These are phyloP conservation scores for Wickerhamiella sorbophila DNA, from an alignment of 805 yeast species.

Conservation along the genomic window DNA sequence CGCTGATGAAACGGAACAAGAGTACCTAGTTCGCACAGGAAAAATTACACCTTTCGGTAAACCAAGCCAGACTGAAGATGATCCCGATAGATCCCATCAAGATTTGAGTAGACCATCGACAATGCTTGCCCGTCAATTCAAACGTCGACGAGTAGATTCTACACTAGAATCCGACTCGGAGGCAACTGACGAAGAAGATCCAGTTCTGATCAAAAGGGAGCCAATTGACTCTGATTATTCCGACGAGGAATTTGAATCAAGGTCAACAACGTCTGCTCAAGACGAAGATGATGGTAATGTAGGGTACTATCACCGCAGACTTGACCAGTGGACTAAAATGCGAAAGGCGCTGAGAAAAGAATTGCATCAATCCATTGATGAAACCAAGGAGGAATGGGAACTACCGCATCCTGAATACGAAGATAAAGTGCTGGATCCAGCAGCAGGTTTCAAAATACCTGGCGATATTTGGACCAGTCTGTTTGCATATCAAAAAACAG, in stretches of 20 bases:
- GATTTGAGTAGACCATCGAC: conserved; percentile 23
- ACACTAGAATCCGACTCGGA: conserved; percentile 18
- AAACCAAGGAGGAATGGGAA: conserved; percentile 39
- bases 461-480: conserved; percentile 80
- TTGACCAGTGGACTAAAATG: conserved; percentile 42
- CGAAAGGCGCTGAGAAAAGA: conserved; percentile 33
- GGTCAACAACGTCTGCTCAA: conserved; percentile 9
- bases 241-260: conserved; percentile 13
- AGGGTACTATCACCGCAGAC: conserved; percentile 40
- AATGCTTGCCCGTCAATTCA: conserved; percentile 3
- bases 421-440: conserved; percentile 57
- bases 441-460: conserved; percentile 49
- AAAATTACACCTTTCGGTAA: conserved; percentile 83
- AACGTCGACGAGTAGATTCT: conserved; percentile 1
- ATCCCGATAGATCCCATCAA: conserved; percentile 34
- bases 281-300: conserved; percentile 78
- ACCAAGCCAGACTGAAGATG: conserved; percentile 26
- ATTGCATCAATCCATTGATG: conserved; percentile 4
- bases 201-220: conserved; percentile 10
- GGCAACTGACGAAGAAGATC: conserved; percentile 19
- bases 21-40: conserved; percentile 75
- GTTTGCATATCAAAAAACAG: conserved; percentile 88
- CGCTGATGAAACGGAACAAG: conserved; percentile 67
- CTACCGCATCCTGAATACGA: conserved; percentile 63
- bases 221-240: conserved; percentile 17